Conservation (phyloP, 1,284 basidiomycete genomes). For the Fomitopsis schrenkii region DNA sequence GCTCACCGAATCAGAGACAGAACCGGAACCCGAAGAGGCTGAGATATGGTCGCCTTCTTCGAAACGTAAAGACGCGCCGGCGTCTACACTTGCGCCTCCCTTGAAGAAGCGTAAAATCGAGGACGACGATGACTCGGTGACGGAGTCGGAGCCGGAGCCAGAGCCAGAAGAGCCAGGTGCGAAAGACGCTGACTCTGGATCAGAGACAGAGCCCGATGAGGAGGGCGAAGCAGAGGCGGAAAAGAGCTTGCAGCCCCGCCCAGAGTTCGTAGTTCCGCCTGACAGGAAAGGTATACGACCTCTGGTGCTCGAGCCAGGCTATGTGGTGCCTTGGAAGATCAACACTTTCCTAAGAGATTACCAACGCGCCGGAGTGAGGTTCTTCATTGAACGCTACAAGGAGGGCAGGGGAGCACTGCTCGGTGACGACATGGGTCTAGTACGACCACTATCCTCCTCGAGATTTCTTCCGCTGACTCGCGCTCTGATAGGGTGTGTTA, state of each 20-base stretch:
- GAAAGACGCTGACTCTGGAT: conserved; percentile 6
- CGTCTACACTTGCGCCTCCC: background rate
- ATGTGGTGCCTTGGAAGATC: conserved; percentile 62
- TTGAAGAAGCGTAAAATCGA: conserved; percentile 8
- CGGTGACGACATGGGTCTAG: conserved; percentile 89
- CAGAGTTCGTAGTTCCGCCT: conserved; percentile 46
- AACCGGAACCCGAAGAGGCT: conserved; percentile 4
- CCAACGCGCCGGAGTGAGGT: conserved; percentile 77
- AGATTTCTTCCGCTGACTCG: background rate
- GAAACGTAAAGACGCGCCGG: conserved; percentile 5
- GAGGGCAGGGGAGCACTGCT: conserved; percentile 67
- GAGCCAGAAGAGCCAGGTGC: conserved; percentile 8
- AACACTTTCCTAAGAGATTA: conserved; percentile 82
- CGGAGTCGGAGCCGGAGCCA: conserved; percentile 19
- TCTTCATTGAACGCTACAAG: conserved; percentile 68
- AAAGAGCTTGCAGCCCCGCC: conserved; percentile 34
- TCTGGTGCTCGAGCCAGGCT: conserved; percentile 31
- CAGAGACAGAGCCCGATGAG: conserved; percentile 14
- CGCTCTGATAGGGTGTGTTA: conserved; percentile 21
- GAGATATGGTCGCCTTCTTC: background rate
- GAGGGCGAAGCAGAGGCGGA: background rate
- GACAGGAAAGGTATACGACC: conserved; percentile 36
- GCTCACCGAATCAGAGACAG: background rate
- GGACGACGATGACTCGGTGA: conserved; percentile 18
- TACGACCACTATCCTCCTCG: conserved; percentile 10